Evolutionary conservation across 2,329 filamentous ascomycete species (phyloP), one percentile per base, ranked within the genome.

Genomic region (Aotearoamyces nothofagi): DNA sequence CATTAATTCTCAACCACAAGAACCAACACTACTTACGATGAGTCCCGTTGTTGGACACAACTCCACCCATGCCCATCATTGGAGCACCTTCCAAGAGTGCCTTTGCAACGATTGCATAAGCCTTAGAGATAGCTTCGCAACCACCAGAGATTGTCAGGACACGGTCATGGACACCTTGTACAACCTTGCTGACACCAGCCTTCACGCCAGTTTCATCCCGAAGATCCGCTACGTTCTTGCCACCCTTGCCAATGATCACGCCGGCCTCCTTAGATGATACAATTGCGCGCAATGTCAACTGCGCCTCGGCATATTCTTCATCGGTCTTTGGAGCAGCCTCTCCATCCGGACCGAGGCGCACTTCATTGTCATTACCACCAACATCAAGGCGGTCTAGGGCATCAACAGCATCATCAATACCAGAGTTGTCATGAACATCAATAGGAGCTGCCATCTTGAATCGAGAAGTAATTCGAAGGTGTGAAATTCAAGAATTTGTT

Each of bases 261-360:
- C 90, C 90, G 35, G 90, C 90, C 60, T 98, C 90, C 63, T 96
- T 96, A 54, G 90, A 94, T 17, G 90, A 94, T 42, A 98, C 90
- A 52, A 98, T 94, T 45, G 90, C 90, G 53, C 90, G 81, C 39
- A 98, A 72, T 37, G 90, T 98, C 47, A 98, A 67, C 57, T 92
- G 81, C 29, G 86, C 75, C 53, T 84, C 73, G 29, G 83, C 84
- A 52, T 98, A 98, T 57, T 98, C 90, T 53, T 96, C 86, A 45
- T 98, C 90, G 34, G 87, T 92, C 62, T 87, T 90, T 46, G 83
- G 87, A 35, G 70, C 69, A 37, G 71, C 69, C 45, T 87, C 82
- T 41, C 80, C 79, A 43, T 90, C 79, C 27, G 73, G 70, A 26
- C 72, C 75, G 30, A 78, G 60, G 38, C 69, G 64, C 9, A 29